Conservation (phyloP, 2,329 filamentous ascomycete species). For the Lizonia empirigonia region DNA sequence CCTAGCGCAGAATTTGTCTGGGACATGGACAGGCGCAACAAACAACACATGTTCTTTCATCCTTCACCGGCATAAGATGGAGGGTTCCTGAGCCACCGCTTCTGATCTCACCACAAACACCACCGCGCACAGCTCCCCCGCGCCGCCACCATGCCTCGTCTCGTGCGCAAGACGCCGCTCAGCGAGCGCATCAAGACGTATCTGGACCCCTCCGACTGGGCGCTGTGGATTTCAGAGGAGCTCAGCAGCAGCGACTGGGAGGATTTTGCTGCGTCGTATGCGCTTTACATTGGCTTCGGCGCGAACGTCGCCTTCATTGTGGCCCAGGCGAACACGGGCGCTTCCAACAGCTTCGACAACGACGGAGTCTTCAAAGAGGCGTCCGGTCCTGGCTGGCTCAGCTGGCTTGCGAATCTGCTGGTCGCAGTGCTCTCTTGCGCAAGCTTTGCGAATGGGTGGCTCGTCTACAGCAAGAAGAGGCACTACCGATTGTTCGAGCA, state of each 20-base stretch:
- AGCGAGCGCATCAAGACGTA: constrained; percentile 78
- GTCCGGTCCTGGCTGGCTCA: constrained; percentile 65
- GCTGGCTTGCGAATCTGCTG: constrained; percentile 69
- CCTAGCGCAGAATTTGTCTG: constrained; percentile 9
- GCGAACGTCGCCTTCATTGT: constrained; percentile 83
- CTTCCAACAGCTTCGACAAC: constrained; percentile 54
- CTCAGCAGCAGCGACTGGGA: constrained; percentile 92
- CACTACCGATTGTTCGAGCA: constrained; percentile 92
- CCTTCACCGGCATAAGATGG: constrained; percentile 18
- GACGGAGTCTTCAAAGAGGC: constrained; percentile 81
- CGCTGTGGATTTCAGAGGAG: constrained; percentile 91
- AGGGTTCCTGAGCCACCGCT: constrained; percentile 1
- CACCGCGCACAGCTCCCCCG: neutral
- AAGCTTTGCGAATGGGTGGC: constrained; percentile 77
- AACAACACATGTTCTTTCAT: constrained; percentile 1
- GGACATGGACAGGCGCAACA: neutral
- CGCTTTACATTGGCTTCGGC: constrained; percentile 73
- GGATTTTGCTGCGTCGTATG: constrained; percentile 73
- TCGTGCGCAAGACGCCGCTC: constrained; percentile 82
- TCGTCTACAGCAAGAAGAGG: constrained; percentile 79
- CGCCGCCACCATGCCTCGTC: constrained; percentile 66
- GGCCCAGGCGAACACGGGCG: constrained; percentile 75
- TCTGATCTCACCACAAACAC: neutral
- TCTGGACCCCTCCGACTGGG: constrained; percentile 85
- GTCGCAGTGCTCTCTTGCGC: constrained; percentile 71